Evolutionary conservation across 345 rosid genomes (phyloP), one percentile per base, ranked within the genome.

Genomic region (Ailanthus altissimus): DNA sequence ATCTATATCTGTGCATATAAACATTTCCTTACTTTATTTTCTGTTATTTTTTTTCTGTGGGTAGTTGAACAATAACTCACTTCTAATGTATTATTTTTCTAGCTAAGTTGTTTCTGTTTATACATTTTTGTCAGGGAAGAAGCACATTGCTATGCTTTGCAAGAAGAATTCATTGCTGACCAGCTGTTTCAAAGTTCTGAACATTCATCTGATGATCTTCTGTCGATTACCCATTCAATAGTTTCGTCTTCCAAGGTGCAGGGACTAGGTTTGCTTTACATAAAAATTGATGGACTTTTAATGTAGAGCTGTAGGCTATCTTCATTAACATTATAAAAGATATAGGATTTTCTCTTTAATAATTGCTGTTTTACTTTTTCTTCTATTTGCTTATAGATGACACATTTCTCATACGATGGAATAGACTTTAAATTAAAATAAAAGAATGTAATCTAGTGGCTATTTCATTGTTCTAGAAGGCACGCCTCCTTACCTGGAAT

Each of bases 131-230:
- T 40, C 67, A 96, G 99, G 98, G 90, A 96, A 80, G 93, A 87
- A 78, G 81, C 85, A 51, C 76, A 69, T 61, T 90, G 84, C 80
- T 93, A 91, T 88, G 84, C 90, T 79, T 77, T 90, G 82, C 99
- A 90, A 77, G 98, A 93, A 77, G 92, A 90, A 58, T 91, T 91
- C 83, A 87, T 93, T 70, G 91, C 97, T 61, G 99, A 96, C 73
- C 94, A 90, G 80, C 83, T 96, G 54, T 96, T 90, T 88, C 92
- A 90, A 79, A 87, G 87, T 85, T 84, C 92, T 57, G 91, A 89
- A 80, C 84, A 83, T 83, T 85, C 89, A 75, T 82, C 87, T 25
- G 93, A 89, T 70, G 90, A 89, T 86, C 97, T 96, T 83, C 84
- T 92, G 73, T 80, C 89, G 89, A 83, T 88, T n/a, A 76, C 83